phyloP scores from a whole-genome alignment of 1,139 yeast species.

The Geotrichum bryndzae region DNA sequence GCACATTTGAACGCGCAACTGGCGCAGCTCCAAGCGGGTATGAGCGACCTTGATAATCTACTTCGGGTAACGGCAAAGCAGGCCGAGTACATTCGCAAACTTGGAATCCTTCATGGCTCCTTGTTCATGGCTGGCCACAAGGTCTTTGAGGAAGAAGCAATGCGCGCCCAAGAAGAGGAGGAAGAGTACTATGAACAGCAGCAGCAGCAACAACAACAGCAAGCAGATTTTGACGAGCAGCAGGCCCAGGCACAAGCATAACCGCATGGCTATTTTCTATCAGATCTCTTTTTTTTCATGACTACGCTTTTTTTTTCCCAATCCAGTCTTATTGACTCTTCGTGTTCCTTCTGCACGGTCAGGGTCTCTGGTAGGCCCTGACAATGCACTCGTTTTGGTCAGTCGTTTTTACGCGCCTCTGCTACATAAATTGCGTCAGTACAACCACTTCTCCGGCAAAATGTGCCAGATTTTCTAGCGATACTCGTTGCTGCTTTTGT shows the following conservation, averaged over 20 bases:
- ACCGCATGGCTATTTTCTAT: neutral
- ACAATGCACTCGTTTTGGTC: too few species aligned
- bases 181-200: neutral
- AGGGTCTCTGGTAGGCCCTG: too few species aligned
- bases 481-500: too few species aligned
- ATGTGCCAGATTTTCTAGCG: too few species aligned
- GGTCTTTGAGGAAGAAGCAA: constrained; percentile 50
- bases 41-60: constrained; percentile 51
- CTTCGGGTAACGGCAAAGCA: constrained; percentile 51
- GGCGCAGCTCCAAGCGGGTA: constrained; percentile 55
- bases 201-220: neutral
- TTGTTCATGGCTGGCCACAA: constrained; percentile 60
- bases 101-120: constrained; percentile 59
- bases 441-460: too few species aligned
- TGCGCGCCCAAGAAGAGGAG: constrained; percentile 16
- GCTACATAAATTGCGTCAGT: too few species aligned
- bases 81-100: constrained; percentile 48
- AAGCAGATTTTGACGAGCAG: neutral
- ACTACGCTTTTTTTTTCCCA: neutral
- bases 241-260: neutral
- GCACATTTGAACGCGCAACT: constrained; percentile 58
- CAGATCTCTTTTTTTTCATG: neutral
- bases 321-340: too few species aligned
- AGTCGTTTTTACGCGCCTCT: too few species aligned
- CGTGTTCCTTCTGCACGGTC: too few species aligned